Percentiles rank a stretch among this genome's conserved stretches.
Evolutionary conservation across 495 filamentous ascomycete species (phyloP).

Genomic region (Penicillium psychrofluorescens): DNA sequence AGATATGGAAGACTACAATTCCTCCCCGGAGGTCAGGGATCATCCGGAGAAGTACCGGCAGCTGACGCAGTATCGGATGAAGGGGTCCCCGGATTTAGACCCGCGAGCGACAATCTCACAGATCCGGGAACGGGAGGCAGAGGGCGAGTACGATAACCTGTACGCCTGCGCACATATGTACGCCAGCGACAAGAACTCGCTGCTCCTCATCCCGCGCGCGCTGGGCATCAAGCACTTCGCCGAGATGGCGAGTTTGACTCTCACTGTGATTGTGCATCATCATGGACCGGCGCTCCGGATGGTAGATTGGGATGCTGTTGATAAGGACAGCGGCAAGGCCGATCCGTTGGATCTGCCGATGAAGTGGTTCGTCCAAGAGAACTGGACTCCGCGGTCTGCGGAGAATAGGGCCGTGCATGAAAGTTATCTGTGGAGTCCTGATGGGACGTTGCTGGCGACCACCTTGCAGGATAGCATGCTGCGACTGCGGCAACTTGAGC

Average conservation of each 20-base stretch:
- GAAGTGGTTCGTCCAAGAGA: slow-evolving; percentile 66
- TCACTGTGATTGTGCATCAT: slow-evolving; percentile 55
- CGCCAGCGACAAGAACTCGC: slow-evolving; percentile 60
- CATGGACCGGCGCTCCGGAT: slow-evolving; percentile 32
- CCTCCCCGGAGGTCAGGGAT: slow-evolving; percentile 21
- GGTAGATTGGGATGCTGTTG: slow-evolving; percentile 22
- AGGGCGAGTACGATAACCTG: slow-evolving; percentile 42
- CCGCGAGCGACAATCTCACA: slow-evolving; percentile 3
- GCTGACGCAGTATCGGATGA: slow-evolving; percentile 49
- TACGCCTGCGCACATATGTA: slow-evolving; percentile 62
- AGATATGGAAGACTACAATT: slow-evolving; percentile 53
- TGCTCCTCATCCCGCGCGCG: slow-evolving; percentile 56
- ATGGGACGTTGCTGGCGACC: slow-evolving; percentile 54
- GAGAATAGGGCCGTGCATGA: slow-evolving; percentile 53
- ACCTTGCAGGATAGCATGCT: slow-evolving; percentile 57
- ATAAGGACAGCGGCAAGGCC: background rate
- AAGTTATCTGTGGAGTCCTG: slow-evolving; percentile 56
- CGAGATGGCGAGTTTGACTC: slow-evolving; percentile 53
- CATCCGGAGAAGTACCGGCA: slow-evolving; percentile 50
- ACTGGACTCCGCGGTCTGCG: slow-evolving; percentile 47
- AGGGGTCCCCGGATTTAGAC: slow-evolving; percentile 28
- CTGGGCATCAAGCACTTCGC: slow-evolving; percentile 45
- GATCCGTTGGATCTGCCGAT: slow-evolving; percentile 20
- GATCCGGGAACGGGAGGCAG: slow-evolving; percentile 15
- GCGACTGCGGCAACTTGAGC: slow-evolving; percentile 9